Evolutionary conservation across 2,329 filamentous ascomycete genomes (phyloP).

Genomic region (Periconia sp.): DNA sequence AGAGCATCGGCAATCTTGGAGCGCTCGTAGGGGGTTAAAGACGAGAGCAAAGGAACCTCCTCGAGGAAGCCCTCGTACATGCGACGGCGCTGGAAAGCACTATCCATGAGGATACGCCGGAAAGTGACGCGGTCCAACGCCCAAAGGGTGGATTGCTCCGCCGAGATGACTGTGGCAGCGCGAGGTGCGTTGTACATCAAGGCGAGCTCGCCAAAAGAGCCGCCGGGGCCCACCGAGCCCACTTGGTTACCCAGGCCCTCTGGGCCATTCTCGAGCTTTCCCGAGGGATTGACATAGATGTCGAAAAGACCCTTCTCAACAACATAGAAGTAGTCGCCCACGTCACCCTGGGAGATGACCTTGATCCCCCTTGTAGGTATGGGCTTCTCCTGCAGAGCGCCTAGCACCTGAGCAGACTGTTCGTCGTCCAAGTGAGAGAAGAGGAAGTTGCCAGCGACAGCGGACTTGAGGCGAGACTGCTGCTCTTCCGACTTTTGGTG

Average conservation of each 20-base stretch:
- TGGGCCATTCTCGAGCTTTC: conserved; percentile 74
- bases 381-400: conserved; percentile 89
- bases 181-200: conserved; percentile 99
- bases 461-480: conserved; percentile 72
- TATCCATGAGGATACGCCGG: conserved; percentile 97
- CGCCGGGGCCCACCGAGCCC: conserved; percentile 78
- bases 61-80: conserved; percentile 98
- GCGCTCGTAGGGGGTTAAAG: conserved; percentile 86
- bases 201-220: conserved; percentile 93
- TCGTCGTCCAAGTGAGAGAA: conserved; percentile 96
- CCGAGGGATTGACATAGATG: conserved; percentile 81
- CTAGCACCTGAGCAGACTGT: conserved; percentile 81
- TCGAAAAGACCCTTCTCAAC: conserved; percentile 91
- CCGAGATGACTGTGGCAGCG: conserved; percentile 88
- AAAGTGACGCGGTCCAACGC: conserved; percentile 94
- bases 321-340: conserved; percentile 97
- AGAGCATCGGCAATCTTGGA: conserved; percentile 97
- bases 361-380: conserved; percentile 88
- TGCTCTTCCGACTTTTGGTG: conserved; percentile 85
- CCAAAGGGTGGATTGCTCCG: conserved; percentile 84
- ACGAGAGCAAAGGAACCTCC: conserved; percentile 82
- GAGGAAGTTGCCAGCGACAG: conserved; percentile 88
- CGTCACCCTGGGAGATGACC: conserved; percentile 93
- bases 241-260: conserved; percentile 85
- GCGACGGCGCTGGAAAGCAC: conserved; percentile 89